Percentiles rank a stretch among this genome's conserved stretches.
phyloP scores from a whole-genome alignment of 2,329 filamentous ascomycete genomes.

The Hypomyces perniciosus region DNA sequence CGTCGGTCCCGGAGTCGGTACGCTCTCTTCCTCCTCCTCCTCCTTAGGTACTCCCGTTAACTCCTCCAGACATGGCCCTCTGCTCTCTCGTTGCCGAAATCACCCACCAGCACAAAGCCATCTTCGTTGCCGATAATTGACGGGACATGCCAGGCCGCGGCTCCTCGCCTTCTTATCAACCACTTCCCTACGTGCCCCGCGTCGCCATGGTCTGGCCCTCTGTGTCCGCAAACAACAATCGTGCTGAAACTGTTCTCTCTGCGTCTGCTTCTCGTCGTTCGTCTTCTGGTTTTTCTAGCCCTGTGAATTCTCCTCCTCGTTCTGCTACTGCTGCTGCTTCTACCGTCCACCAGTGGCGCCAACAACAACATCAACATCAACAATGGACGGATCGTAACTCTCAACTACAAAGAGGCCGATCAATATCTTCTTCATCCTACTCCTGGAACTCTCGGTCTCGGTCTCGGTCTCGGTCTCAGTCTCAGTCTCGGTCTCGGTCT shows the following conservation, averaged over 20 bases:
- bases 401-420: background rate
- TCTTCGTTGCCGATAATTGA: conserved; percentile 63
- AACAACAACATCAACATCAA: background rate
- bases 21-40: conserved; percentile 21
- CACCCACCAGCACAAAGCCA: conserved; percentile 72
- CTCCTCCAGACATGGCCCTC: conserved; percentile 60
- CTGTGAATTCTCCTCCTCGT: too few relatives aligned
- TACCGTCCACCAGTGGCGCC: background rate
- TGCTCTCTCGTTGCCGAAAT: conserved; percentile 77
- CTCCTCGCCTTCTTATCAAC: conserved; percentile 14
- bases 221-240: conserved; percentile 12
- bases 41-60: background rate
- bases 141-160: conserved; percentile 24
- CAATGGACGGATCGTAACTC: conserved; percentile 1
- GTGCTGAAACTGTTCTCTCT: background rate
- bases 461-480: too few relatives aligned
- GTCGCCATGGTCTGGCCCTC: conserved; percentile 36
- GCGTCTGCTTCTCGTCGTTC: conserved; percentile 3
- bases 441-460: too few relatives aligned
- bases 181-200: conserved; percentile 23
- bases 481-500: too few relatives aligned
- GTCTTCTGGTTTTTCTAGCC: background rate
- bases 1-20: conserved; percentile 64
- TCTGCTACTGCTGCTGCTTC: too few relatives aligned
- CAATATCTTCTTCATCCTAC: background rate